A percentile compares a stretch with the other conserved stretches of the same genome.
Conservation (phyloP, 78 protist species). For the Cyanophora paradoxa region DNA sequence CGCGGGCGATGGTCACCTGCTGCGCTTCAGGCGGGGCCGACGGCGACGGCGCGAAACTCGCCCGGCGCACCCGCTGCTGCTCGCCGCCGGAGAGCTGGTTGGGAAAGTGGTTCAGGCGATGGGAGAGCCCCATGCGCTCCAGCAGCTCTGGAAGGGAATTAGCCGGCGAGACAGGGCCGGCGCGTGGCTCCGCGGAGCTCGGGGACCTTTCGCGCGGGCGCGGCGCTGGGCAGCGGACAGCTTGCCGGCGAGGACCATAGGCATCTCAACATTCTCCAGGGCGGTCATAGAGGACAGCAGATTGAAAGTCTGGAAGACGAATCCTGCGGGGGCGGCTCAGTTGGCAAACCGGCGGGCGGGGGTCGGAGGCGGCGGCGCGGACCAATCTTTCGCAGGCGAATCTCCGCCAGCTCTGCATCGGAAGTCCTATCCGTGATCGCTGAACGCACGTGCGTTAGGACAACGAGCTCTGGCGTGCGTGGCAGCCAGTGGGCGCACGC, state of each 20-base stretch:
- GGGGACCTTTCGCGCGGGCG: slow-evolving; percentile 24
- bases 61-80: slow-evolving; percentile 60
- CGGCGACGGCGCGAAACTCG: too few relatives aligned
- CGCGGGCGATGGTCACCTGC: slow-evolving; percentile 87
- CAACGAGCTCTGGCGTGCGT: neutral
- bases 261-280: slow-evolving; percentile 87
- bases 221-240: slow-evolving; percentile 31
- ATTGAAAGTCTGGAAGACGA: slow-evolving; percentile 92
- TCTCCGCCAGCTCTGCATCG: slow-evolving; percentile 66
- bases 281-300: slow-evolving; percentile 84
- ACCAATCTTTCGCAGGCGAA: slow-evolving; percentile 55
- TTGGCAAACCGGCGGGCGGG: neutral
- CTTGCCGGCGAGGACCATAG: slow-evolving; percentile 80
- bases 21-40: too few relatives aligned
- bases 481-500: neutral
- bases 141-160: slow-evolving; percentile 23
- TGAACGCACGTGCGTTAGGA: neutral
- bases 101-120: slow-evolving; percentile 81
- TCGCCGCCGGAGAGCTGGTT: slow-evolving; percentile 88
- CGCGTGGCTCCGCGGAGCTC: too few relatives aligned
- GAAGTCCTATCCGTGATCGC: slow-evolving; percentile 48
- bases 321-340: slow-evolving; percentile 51
- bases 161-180: too few relatives aligned
- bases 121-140: slow-evolving; percentile 62
- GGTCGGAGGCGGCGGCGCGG: neutral